Percentiles rank a stretch among this genome's conserved stretches.
Evolutionary conservation across 257 asterid genomes (phyloP).

Genomic region (Buddleja alternifolia): DNA sequence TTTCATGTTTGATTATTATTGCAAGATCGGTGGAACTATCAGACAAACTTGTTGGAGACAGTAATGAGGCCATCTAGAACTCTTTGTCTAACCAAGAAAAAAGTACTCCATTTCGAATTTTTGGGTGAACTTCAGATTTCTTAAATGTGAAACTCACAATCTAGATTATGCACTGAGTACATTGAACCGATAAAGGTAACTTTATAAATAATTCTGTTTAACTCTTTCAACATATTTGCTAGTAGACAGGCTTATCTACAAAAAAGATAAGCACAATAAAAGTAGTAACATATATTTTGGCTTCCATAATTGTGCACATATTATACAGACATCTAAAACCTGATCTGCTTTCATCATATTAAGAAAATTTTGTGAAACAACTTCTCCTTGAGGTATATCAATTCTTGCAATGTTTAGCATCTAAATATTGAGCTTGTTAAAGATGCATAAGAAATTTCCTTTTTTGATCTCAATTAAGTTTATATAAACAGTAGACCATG

Average conservation of each 20-base stretch:
- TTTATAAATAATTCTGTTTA: not conserved
- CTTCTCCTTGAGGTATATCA: not conserved
- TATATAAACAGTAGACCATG: not conserved
- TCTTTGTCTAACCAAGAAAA: constrained; percentile 4
- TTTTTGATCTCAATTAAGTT: not conserved
- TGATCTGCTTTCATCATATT: not conserved
- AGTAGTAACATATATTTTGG: not conserved
- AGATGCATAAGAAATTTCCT: constrained; percentile 1
- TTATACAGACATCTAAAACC: constrained; percentile 2
- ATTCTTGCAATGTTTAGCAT: not conserved
- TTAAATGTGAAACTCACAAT: not conserved
- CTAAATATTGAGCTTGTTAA: not conserved
- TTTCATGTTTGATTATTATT: no score
- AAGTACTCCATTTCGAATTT: not conserved
- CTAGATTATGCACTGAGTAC: not conserved
- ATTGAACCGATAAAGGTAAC: no score
- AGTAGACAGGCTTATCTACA: not conserved
- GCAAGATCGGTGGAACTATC: no score
- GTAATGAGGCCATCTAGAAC: constrained; percentile 7
- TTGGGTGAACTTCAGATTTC: not conserved
- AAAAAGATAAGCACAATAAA: not conserved
- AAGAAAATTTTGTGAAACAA: not conserved
- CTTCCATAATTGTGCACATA: not conserved
- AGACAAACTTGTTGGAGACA: no score
- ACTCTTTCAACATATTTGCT: not conserved